phyloP scores from a whole-genome alignment of 1,139 yeast genomes.

The Scheffersomyces lignicola region DNA sequence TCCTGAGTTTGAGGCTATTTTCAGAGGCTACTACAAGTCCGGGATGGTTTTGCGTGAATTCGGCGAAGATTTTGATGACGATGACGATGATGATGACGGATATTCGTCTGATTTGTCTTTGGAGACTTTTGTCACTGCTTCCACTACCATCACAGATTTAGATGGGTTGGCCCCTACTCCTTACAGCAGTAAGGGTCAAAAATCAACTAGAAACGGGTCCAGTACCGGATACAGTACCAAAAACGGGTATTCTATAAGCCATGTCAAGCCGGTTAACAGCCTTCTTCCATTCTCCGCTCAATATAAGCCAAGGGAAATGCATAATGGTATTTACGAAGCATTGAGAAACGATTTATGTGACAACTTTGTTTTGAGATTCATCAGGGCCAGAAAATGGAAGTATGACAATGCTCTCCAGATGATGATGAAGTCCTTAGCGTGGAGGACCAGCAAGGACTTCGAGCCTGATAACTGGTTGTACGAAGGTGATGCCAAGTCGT shows the following conservation, averaged over 20 bases:
- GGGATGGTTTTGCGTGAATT: slow-evolving; percentile 12
- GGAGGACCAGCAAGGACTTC: slow-evolving; percentile 33
- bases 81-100: slow-evolving; percentile 19
- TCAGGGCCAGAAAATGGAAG: slow-evolving; percentile 47
- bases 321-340: slow-evolving; percentile 21
- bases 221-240: slow-evolving; percentile 5
- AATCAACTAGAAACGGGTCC: not conserved
- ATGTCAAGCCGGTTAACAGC: slow-evolving; percentile 18
- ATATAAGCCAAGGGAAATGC: slow-evolving; percentile 28
- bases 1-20: slow-evolving; percentile 23
- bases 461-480: slow-evolving; percentile 31
- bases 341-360: slow-evolving; percentile 37
- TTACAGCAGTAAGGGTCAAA: not conserved
- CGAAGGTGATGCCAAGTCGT: slow-evolving; percentile 44
- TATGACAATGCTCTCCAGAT: slow-evolving; percentile 32
- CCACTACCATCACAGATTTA: slow-evolving; percentile 29
- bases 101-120: slow-evolving; percentile 25
- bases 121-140: slow-evolving; percentile 41
- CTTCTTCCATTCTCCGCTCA: slow-evolving; percentile 19
- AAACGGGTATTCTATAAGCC: slow-evolving; percentile 2
- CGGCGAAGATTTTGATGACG: slow-evolving; percentile 25
- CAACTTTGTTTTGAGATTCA: slow-evolving; percentile 34
- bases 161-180: slow-evolving; percentile 8
- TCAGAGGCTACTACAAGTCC: slow-evolving; percentile 22
- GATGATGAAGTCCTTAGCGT: slow-evolving; percentile 37